phyloP scores from a whole-genome alignment of 1,284 basidiomycete species.

The Melampsora abietis-canadensis region DNA sequence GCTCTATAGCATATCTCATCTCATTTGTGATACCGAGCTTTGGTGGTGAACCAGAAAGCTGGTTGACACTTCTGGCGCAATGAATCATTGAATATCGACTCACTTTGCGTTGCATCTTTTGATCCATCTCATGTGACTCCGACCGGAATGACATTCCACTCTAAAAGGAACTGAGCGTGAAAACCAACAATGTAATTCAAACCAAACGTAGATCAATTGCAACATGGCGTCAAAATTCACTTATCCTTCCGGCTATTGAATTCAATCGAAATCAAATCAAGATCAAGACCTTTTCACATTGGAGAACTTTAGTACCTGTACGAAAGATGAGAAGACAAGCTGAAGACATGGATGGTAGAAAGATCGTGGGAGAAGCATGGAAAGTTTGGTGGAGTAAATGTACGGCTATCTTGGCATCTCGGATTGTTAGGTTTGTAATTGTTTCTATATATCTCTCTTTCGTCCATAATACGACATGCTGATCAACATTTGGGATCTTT shows the following conservation, averaged over 20 bases:
- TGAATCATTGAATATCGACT: conserved; percentile 2
- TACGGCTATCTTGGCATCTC: conserved; percentile 30
- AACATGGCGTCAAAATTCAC: not conserved
- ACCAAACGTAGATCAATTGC: not conserved
- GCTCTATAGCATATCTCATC: not conserved
- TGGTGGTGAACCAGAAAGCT: conserved; percentile 2
- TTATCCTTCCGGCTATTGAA: conserved; percentile 15
- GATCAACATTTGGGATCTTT: no score
- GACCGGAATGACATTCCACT: not conserved
- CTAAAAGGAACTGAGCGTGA: no score
- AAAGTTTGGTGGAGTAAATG: conserved; percentile 41
- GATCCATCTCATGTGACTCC: not conserved
- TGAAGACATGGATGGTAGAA: conserved; percentile 8
- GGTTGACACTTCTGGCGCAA: conserved; percentile 2
- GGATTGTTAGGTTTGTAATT: conserved; percentile 31
- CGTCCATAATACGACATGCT: not conserved
- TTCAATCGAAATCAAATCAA: conserved; percentile 13
- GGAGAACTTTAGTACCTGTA: conserved; percentile 12
- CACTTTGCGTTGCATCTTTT: not conserved
- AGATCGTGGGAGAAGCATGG: conserved; percentile 25
- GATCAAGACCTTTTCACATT: conserved; percentile 2
- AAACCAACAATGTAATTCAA: no score
- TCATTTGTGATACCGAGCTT: not conserved
- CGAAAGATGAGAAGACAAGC: conserved; percentile 11
- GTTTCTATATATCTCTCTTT: not conserved